These are phyloP conservation scores for Torrubiellomyces zombiae DNA, from an alignment of 2,329 filamentous ascomycete species.

Conservation along the genomic window DNA sequence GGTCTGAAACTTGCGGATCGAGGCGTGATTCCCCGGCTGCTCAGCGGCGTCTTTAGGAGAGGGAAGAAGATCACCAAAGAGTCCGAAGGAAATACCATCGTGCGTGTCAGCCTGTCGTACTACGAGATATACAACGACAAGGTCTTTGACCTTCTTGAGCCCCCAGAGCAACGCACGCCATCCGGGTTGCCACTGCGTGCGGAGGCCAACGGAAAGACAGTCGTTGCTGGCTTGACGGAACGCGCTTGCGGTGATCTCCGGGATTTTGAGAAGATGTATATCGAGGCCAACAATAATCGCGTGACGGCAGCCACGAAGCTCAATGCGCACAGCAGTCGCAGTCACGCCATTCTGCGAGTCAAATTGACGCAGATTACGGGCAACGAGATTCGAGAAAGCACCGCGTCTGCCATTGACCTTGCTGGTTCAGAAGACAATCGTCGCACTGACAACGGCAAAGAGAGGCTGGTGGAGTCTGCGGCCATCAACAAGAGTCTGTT, in stretches of 20 bases:
- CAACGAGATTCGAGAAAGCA: conserved; percentile 56
- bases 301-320: conserved; percentile 84
- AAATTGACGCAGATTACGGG: conserved; percentile 66
- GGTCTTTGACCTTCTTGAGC: conserved; percentile 78
- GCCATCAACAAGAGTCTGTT: conserved; percentile 97
- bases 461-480: conserved; percentile 83
- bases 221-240: conserved; percentile 75
- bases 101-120: conserved; percentile 68
- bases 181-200: conserved; percentile 68
- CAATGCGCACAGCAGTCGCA: conserved; percentile 79
- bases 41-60: conserved; percentile 73
- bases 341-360: conserved; percentile 80
- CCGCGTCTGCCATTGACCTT: conserved; percentile 83
- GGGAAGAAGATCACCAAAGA: conserved; percentile 78
- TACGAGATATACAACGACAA: conserved; percentile 98
- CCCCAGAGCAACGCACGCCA: conserved; percentile 70
- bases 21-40: conserved; percentile 70
- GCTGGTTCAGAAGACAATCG: conserved; percentile 93
- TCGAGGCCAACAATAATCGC: conserved; percentile 80
- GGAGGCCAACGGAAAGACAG: conserved; percentile 73
- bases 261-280: conserved; percentile 80
- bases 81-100: conserved; percentile 48
- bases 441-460: conserved; percentile 82
- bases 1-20: conserved; percentile 73
- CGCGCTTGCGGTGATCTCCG: conserved; percentile 68